phyloP scores from a whole-genome alignment of 2,329 filamentous ascomycete genomes.

The Paecilomyces formosus region DNA sequence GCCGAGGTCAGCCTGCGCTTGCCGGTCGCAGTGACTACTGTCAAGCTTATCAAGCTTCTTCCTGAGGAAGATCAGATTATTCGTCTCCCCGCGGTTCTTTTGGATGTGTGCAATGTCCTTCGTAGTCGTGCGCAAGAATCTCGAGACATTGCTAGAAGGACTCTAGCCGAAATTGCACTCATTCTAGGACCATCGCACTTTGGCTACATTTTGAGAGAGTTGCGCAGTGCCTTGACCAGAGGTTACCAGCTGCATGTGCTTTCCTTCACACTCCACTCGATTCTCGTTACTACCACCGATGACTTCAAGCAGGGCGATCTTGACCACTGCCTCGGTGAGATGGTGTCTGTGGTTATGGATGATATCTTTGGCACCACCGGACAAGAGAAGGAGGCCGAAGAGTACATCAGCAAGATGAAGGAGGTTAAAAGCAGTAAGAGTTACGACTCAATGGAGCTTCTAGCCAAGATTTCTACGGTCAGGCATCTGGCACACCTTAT shows the following conservation, averaged over 20 bases:
- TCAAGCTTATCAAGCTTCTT: conserved; percentile 78
- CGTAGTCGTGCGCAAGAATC: conserved; percentile 83
- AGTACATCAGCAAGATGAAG: conserved; percentile 91
- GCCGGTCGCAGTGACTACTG: conserved; percentile 78
- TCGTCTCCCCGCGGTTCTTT: conserved; percentile 72
- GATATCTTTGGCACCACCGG: conserved; percentile 91
- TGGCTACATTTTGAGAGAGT: conserved; percentile 86
- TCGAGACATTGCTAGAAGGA: conserved; percentile 83
- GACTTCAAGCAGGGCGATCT: conserved; percentile 72
- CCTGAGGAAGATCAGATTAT: conserved; percentile 65
- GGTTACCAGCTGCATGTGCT: conserved; percentile 94
- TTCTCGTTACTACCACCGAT: conserved; percentile 68
- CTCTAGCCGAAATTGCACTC: conserved; percentile 72
- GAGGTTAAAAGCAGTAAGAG: conserved; percentile 98
- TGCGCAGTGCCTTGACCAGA: conserved; percentile 71
- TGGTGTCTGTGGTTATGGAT: conserved; percentile 87
- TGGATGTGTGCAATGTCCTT: conserved; percentile 88
- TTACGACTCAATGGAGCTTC: conserved; percentile 91
- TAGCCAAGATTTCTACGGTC: conserved; percentile 76
- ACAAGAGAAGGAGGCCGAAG: conserved; percentile 94
- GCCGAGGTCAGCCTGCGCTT: conserved; percentile 88
- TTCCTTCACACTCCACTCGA: conserved; percentile 89
- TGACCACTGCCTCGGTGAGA: conserved; percentile 73
- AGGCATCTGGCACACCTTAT: conserved; percentile 66
- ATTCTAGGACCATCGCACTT: conserved; percentile 77